Evolutionary conservation across 1,284 basidiomycete genomes (phyloP).

Genomic region (Takashimella tepidaria): DNA sequence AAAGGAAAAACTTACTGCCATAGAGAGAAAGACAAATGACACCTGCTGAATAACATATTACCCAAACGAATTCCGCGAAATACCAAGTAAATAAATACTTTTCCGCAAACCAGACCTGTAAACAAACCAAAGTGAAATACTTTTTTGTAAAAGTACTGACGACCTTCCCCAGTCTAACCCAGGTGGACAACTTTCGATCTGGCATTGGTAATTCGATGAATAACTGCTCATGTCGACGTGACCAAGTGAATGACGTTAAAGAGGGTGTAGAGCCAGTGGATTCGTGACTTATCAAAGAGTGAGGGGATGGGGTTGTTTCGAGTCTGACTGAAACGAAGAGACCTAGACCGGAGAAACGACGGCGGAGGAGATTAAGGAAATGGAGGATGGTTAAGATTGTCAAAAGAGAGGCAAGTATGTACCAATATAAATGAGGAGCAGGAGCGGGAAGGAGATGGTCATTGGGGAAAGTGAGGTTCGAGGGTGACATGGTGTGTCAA

Average conservation of each 20-base stretch:
- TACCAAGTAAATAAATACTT: neutral
- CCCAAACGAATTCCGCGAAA: constrained; percentile 17
- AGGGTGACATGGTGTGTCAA: neutral
- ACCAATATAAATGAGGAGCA: neutral
- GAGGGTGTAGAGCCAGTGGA: neutral
- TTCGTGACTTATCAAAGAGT: neutral
- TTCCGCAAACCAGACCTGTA: neutral
- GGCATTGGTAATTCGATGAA: neutral
- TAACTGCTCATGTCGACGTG: neutral
- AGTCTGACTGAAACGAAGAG: too few species aligned
- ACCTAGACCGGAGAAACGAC: too few species aligned
- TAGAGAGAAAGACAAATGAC: constrained; percentile 23
- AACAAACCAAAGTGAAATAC: neutral
- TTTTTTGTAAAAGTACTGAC: neutral
- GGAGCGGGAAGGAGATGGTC: neutral
- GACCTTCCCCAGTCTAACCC: neutral
- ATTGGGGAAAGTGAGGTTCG: neutral
- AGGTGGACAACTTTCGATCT: neutral
- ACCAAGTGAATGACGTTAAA: neutral
- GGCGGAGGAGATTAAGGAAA: neutral
- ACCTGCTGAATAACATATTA: constrained; percentile 15
- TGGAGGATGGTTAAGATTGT: too few species aligned
- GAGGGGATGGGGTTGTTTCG: neutral
- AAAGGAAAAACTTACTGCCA: constrained; percentile 21
- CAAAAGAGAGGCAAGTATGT: neutral